Conservation (phyloP, 2,329 filamentous ascomycete species). For the Curvularia lunata region DNA sequence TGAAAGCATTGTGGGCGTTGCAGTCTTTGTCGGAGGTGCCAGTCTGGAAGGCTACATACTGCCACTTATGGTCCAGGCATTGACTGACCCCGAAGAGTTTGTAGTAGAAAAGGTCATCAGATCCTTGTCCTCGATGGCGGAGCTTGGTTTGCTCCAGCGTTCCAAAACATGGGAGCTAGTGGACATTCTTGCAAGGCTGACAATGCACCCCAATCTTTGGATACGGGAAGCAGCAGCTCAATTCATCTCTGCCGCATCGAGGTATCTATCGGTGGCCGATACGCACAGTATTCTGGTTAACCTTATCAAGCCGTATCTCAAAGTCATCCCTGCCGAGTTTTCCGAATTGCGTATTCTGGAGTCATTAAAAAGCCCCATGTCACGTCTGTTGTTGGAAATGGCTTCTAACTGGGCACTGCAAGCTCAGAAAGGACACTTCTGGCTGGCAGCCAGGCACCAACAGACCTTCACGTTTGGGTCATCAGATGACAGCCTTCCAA, state of each 20-base stretch:
- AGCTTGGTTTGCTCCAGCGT: constrained; percentile 84
- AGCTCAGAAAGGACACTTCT: constrained; percentile 82
- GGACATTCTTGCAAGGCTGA: constrained; percentile 81
- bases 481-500: constrained; percentile 60
- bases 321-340: constrained; percentile 71
- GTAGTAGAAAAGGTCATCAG: constrained; percentile 90
- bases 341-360: constrained; percentile 79
- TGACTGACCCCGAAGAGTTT: constrained; percentile 91
- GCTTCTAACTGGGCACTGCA: constrained; percentile 85
- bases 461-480: constrained; percentile 72
- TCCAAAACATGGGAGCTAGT: constrained; percentile 86
- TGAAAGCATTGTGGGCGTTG: constrained; percentile 91
- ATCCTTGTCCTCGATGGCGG: constrained; percentile 85
- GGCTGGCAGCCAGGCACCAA: constrained; percentile 76
- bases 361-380: constrained; percentile 79
- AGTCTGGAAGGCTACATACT: constrained; percentile 94
- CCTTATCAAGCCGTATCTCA: constrained; percentile 80
- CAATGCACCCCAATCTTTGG: constrained; percentile 94
- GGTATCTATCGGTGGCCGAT: constrained; percentile 79
- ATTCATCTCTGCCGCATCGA: constrained; percentile 79
- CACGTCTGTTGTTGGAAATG: constrained; percentile 82
- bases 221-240: constrained; percentile 87
- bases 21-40: constrained; percentile 84
- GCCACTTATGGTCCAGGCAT: constrained; percentile 91
- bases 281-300: constrained; percentile 83